phyloP scores from a whole-genome alignment of 2,329 filamentous ascomycete genomes.

The Arthroderma sp. region DNA sequence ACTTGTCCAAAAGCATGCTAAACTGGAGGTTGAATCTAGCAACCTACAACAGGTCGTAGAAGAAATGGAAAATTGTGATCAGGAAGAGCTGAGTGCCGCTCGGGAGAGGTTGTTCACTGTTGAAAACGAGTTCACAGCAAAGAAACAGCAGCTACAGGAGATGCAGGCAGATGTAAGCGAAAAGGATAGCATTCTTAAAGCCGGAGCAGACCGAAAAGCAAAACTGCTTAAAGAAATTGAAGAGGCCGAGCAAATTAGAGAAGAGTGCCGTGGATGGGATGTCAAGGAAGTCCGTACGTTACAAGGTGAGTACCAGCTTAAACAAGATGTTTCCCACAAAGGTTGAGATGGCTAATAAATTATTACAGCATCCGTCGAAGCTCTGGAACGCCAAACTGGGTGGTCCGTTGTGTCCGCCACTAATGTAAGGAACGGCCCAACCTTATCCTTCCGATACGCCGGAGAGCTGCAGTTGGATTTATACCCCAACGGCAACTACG shows the following conservation, averaged over 20 bases:
- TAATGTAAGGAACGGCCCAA: slow-evolving; percentile 18
- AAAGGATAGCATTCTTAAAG: slow-evolving; percentile 51
- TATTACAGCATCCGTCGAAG: slow-evolving; percentile 23
- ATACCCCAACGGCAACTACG: slow-evolving; percentile 20
- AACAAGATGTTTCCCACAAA: not conserved
- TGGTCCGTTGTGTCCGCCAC: slow-evolving; percentile 29
- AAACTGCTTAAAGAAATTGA: slow-evolving; percentile 61
- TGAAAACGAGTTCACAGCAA: slow-evolving; percentile 56
- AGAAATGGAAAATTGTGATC: slow-evolving; percentile 52
- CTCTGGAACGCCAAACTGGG: slow-evolving; percentile 30
- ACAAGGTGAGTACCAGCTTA: slow-evolving; percentile 46
- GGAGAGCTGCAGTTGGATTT: slow-evolving; percentile 31
- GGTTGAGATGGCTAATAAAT: slow-evolving; percentile 1
- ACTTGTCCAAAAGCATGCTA: slow-evolving; percentile 47
- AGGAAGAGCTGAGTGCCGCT: slow-evolving; percentile 60
- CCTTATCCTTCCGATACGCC: slow-evolving; percentile 30
- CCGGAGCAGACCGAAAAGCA: slow-evolving; percentile 52
- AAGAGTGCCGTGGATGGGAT: slow-evolving; percentile 84
- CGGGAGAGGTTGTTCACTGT: slow-evolving; percentile 53
- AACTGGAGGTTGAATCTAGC: slow-evolving; percentile 50
- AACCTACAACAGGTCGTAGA: slow-evolving; percentile 58
- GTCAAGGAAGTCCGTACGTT: slow-evolving; percentile 63
- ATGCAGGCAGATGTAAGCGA: slow-evolving; percentile 54
- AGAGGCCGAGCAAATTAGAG: slow-evolving; percentile 68
- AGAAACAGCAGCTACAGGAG: slow-evolving; percentile 53